Conservation (phyloP, 345 rosid genomes). For the Geranium rotundifolium region DNA sequence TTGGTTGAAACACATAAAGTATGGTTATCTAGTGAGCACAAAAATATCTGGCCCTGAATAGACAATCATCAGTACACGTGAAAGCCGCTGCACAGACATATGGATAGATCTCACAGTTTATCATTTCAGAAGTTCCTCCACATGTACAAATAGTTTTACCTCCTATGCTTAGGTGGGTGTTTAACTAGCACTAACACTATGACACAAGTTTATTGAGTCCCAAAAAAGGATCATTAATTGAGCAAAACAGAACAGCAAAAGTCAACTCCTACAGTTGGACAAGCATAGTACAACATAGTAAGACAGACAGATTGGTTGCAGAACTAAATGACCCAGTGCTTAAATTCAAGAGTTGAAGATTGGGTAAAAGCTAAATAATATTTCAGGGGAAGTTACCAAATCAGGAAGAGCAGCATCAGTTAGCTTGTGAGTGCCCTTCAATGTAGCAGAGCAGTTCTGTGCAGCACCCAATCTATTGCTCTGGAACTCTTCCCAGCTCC, state of each 20-base stretch:
- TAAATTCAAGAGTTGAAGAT: neutral
- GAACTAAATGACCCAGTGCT: neutral
- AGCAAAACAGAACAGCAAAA: neutral
- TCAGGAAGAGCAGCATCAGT: slow-evolving; percentile 47
- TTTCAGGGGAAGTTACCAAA: slow-evolving; percentile 20
- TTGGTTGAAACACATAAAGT: neutral
- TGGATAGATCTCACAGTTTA: neutral
- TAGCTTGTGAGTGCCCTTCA: slow-evolving; percentile 66
- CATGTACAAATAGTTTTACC: neutral
- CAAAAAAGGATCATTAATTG: neutral
- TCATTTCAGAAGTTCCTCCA: neutral
- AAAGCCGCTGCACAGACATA: neutral
- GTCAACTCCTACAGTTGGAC: neutral
- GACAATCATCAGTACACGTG: neutral
- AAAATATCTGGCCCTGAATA: neutral
- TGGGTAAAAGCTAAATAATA: neutral
- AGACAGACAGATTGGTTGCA: neutral
- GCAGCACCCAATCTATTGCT: slow-evolving; percentile 80
- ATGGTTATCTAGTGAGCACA: neutral
- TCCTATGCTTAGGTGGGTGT: neutral
- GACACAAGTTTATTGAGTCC: neutral
- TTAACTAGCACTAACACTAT: neutral
- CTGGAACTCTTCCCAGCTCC: slow-evolving; percentile 89
- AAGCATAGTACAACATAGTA: neutral
- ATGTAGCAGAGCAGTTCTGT: slow-evolving; percentile 97